These are phyloP conservation scores for Fusarium denticulatum DNA, from an alignment of 2,329 filamentous ascomycete genomes.

Conservation along the genomic window DNA sequence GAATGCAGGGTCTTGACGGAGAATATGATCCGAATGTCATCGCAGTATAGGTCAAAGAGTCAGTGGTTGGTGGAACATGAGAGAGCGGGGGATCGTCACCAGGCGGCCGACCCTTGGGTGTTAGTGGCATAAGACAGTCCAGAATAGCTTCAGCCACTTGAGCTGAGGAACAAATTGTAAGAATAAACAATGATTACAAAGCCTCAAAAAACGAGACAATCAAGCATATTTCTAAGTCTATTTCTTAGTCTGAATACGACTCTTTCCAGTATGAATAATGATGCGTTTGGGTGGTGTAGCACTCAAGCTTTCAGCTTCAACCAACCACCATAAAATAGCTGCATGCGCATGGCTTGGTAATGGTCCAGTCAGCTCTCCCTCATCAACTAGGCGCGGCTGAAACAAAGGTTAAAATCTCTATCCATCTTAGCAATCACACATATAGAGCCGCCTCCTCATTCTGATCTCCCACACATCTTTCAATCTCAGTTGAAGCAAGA, in stretches of 20 bases:
- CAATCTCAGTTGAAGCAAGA: conserved; percentile 19
- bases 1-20: neutral
- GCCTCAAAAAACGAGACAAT: no score
- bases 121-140: conserved; percentile 10
- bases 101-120: conserved; percentile 27
- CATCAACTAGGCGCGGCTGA: conserved; percentile 12
- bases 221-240: neutral
- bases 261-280: neutral
- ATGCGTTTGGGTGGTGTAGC: neutral
- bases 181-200: neutral
- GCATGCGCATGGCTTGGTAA: conserved; percentile 35
- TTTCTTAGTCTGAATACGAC: neutral
- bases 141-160: conserved; percentile 9
- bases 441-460: conserved; percentile 4
- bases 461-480: neutral
- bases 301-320: neutral
- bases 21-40: neutral
- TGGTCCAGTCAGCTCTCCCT: conserved; percentile 34
- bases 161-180: neutral
- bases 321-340: conserved; percentile 8
- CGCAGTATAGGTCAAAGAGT: neutral
- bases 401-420: neutral
- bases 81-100: conserved; percentile 11
- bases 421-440: neutral
- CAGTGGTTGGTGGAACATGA: conserved; percentile 13